Evolutionary conservation across 2,329 filamentous ascomycete species (phyloP).

Genomic region (Didymella segeticola): DNA sequence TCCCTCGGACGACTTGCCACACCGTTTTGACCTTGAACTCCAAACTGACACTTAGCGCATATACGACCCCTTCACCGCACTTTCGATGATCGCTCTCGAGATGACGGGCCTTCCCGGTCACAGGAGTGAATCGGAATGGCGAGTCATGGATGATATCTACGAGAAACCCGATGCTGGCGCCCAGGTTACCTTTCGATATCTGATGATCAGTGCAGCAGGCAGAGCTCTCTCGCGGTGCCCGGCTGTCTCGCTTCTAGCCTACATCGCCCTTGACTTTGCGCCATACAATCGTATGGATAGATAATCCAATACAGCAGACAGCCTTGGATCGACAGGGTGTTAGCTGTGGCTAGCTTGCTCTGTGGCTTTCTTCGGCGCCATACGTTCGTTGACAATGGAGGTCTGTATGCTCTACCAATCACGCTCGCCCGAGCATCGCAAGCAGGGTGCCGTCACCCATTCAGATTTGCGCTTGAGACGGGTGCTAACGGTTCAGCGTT

Average conservation of each 20-base stretch:
- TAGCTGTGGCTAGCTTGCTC: conserved; percentile 3
- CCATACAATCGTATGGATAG: neutral
- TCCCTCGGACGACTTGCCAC: conserved; percentile 9
- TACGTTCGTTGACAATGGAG: neutral
- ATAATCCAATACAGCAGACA: neutral
- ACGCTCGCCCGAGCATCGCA: conserved; percentile 2
- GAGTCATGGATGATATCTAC: conserved; percentile 2
- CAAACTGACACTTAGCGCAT: conserved; percentile 4
- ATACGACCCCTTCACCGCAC: conserved; percentile 7
- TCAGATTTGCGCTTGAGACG: conserved; percentile 1
- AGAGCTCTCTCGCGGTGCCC: neutral
- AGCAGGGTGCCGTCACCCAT: conserved; percentile 1
- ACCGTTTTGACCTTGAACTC: conserved; percentile 3
- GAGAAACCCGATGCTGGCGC: neutral
- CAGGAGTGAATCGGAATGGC: neutral
- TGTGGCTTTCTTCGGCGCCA: neutral
- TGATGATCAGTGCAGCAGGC: conserved; percentile 9
- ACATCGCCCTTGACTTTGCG: neutral
- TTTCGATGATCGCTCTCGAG: conserved; percentile 1
- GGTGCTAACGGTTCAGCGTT: conserved; percentile 13
- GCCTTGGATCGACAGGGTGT: conserved; percentile 3
- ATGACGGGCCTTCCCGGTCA: conserved; percentile 3
- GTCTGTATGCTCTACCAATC: conserved; percentile 6
- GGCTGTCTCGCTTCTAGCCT: neutral
- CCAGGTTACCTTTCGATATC: neutral